These are phyloP conservation scores for Hsuehochloa calcarea DNA, from an alignment of 176 grass and related monocot genomes.

Conservation along the genomic window DNA sequence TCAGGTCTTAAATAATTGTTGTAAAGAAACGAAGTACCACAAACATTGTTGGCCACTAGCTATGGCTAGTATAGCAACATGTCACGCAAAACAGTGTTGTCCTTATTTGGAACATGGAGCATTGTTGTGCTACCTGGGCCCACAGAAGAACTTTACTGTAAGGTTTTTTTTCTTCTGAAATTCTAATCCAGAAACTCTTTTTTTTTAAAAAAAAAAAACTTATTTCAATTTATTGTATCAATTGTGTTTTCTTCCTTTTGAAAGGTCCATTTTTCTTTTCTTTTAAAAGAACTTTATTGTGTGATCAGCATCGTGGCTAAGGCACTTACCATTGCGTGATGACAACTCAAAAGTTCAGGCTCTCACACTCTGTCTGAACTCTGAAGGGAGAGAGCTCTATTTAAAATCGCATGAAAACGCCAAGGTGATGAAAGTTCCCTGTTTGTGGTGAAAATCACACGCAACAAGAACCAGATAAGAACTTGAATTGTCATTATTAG, in stretches of 20 bases:
- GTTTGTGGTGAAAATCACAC: not conserved
- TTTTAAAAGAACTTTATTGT: not conserved
- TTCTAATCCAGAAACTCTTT: not conserved
- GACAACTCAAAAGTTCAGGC: not conserved
- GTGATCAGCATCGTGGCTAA: not conserved
- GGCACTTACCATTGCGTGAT: not conserved
- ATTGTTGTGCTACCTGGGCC: not conserved
- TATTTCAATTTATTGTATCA: not conserved
- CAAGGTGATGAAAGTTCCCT: not conserved
- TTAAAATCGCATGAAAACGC: not conserved
- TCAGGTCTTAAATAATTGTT: not conserved
- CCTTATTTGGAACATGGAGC: not conserved
- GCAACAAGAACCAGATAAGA: not conserved
- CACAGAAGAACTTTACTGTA: not conserved
- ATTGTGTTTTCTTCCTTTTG: not conserved
- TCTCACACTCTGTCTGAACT: not conserved
- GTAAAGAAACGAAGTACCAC: not conserved
- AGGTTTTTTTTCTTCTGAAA: not conserved
- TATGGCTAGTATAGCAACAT: not conserved
- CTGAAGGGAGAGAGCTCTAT: too few species aligned
- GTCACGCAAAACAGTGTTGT: not conserved
- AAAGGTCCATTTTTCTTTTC: not conserved
- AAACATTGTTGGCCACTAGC: not conserved
- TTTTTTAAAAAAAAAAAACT: not conserved
- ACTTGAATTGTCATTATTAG: not conserved